phyloP scores from a whole-genome alignment of 73 alveolate species.

The Loxodes magnus region DNA sequence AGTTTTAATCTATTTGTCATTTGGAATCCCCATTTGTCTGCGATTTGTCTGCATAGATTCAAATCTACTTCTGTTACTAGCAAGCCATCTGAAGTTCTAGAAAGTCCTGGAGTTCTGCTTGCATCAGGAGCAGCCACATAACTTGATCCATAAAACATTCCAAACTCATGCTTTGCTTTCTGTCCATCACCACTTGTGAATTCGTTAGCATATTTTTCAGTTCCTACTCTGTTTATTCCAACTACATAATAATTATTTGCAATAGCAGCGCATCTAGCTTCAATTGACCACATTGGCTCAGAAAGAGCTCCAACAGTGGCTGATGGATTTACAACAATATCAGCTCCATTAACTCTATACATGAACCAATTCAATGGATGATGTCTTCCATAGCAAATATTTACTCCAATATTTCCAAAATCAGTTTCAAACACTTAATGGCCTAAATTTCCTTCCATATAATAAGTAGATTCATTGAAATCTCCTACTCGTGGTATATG shows the following conservation, averaged over 20 bases:
- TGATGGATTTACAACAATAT: conserved; percentile 37
- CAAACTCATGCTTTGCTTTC: conserved; percentile 32
- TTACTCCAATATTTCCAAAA: conserved; percentile 34
- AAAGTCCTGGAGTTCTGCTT: conserved; percentile 36
- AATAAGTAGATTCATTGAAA: conserved; percentile 42
- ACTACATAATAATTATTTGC: conserved; percentile 37
- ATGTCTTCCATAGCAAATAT: conserved; percentile 49
- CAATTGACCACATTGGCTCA: conserved; percentile 52
- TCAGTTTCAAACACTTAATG: conserved; percentile 47
- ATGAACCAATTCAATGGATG: conserved; percentile 40
- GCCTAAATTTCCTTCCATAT: conserved; percentile 46
- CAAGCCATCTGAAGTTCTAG: conserved; percentile 46
- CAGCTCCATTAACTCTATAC: conserved; percentile 44
- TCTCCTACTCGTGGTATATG: conserved; percentile 55
- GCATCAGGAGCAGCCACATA: conserved; percentile 54
- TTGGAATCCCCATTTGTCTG: conserved; percentile 45
- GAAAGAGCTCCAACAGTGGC: conserved; percentile 46
- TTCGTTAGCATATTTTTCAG: conserved; percentile 31
- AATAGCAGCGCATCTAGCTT: conserved; percentile 44
- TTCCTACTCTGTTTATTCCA: conserved; percentile 41
- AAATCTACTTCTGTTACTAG: conserved; percentile 38
- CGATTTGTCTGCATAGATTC: conserved; percentile 35
- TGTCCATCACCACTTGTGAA: conserved; percentile 45
- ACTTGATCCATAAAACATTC: conserved; percentile 37
- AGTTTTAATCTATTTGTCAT: conserved; percentile 39